Evolutionary conservation across 768 basidiomycete genomes (phyloP).

Genomic region (Termitomyces sp.): DNA sequence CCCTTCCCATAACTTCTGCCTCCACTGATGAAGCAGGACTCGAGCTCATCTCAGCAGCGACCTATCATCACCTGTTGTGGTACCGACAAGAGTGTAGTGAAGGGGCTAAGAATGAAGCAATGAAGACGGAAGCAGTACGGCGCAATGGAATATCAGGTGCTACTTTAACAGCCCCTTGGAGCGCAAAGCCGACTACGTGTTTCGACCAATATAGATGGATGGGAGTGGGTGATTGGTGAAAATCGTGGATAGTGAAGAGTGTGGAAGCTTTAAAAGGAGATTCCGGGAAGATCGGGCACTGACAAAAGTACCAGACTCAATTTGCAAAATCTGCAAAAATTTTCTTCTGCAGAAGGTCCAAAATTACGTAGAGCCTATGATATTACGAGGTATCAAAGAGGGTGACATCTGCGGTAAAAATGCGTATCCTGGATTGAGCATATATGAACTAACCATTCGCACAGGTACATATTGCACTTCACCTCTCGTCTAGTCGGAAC

Average conservation of each 20-base stretch:
- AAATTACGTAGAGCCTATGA: slow-evolving; percentile 20
- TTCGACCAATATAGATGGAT: neutral
- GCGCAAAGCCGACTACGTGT: neutral
- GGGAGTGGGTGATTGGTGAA: slow-evolving; percentile 25
- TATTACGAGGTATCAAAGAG: slow-evolving; percentile 25
- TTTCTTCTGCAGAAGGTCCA: slow-evolving; percentile 20
- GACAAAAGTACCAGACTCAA: slow-evolving; percentile 16
- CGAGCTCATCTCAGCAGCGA: slow-evolving; percentile 33
- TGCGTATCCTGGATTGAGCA: neutral
- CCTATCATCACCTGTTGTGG: slow-evolving; percentile 32
- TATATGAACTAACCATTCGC: neutral
- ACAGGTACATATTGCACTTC: too few relatives aligned
- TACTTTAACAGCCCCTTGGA: slow-evolving; percentile 5
- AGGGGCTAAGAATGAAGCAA: slow-evolving; percentile 12
- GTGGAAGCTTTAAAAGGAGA: slow-evolving; percentile 22
- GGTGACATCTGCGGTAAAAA: slow-evolving; percentile 23
- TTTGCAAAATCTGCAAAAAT: slow-evolving; percentile 17
- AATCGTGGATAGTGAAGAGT: slow-evolving; percentile 24
- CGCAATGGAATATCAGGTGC: too few relatives aligned
- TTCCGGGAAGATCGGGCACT: neutral
- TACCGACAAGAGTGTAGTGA: slow-evolving; percentile 34
- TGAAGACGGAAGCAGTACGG: too few relatives aligned
- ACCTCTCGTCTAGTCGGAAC: too few relatives aligned
- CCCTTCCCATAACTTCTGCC: slow-evolving; percentile 21
- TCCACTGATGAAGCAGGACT: slow-evolving; percentile 36